Conservation (phyloP, 2,329 filamentous ascomycete genomes). For the Fusarium sp. region DNA sequence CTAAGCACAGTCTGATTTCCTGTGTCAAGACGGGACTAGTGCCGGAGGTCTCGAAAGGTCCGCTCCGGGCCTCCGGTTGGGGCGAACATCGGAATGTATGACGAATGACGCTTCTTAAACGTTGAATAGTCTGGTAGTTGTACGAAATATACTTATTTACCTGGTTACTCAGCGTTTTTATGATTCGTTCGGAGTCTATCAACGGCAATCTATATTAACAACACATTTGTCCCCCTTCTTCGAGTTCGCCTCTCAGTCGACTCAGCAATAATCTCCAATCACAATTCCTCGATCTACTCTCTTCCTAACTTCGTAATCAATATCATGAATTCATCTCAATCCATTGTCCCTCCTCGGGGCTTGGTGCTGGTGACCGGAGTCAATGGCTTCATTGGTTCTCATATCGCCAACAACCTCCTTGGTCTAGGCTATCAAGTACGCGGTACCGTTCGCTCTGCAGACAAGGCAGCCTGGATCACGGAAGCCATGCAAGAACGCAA, state of each 20-base stretch:
- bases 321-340: neutral
- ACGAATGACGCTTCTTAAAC: neutral
- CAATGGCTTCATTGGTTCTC: constrained; percentile 1
- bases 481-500: neutral
- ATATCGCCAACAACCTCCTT: neutral
- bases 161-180: neutral
- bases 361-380: neutral
- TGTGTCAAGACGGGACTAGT: neutral
- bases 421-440: neutral
- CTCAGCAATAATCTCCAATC: too few relatives aligned
- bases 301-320: too few relatives aligned
- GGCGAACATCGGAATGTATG: neutral
- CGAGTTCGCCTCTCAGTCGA: too few relatives aligned
- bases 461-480: neutral
- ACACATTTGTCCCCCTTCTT: neutral
- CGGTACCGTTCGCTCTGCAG: neutral
- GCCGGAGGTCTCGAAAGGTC: neutral
- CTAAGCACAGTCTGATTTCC: neutral
- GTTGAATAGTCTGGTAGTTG: neutral
- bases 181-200: neutral
- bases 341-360: neutral
- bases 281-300: too few relatives aligned
- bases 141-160: neutral
- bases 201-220: neutral
- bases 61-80: neutral